Conservation (phyloP, 2,329 filamentous ascomycete genomes). For the Thermomyces lanuginosus region DNA sequence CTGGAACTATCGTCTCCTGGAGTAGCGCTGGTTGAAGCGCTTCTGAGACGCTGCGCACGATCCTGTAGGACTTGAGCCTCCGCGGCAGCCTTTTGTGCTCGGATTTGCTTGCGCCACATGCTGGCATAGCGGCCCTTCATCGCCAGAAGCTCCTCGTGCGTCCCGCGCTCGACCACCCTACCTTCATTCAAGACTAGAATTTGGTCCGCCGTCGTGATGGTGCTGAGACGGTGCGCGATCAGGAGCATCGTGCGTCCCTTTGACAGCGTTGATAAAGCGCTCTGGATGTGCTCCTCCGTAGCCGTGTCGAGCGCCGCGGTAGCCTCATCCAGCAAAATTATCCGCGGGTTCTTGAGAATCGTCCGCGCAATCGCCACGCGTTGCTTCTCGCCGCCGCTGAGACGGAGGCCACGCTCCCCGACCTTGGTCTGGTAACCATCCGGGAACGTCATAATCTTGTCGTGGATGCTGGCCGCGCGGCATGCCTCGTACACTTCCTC, state of each 20-base stretch:
- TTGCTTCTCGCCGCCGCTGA: constrained; percentile 87
- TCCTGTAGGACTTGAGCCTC: constrained; percentile 36
- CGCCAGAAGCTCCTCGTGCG: constrained; percentile 57
- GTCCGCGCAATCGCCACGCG: constrained; percentile 85
- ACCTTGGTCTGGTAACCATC: constrained; percentile 82
- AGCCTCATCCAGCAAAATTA: constrained; percentile 86
- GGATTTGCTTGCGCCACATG: constrained; percentile 83
- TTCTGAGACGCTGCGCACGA: constrained; percentile 27
- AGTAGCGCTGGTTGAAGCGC: constrained; percentile 21
- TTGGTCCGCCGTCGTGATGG: constrained; percentile 71
- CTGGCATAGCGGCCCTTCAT: constrained; percentile 58
- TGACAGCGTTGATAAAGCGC: constrained; percentile 65
- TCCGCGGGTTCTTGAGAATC: constrained; percentile 77
- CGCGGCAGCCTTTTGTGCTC: constrained; percentile 53
- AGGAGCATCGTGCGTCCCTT: constrained; percentile 82
- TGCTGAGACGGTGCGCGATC: constrained; percentile 79
- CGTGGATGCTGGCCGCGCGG: constrained; percentile 75
- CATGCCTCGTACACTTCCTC: constrained; percentile 72
- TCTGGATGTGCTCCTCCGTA: constrained; percentile 85
- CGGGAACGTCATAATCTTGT: constrained; percentile 77
- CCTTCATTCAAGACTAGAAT: constrained; percentile 66
- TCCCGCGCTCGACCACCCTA: constrained; percentile 61
- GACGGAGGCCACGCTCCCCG: constrained; percentile 69
- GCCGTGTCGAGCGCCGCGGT: constrained; percentile 83
- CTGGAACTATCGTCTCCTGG: constrained; percentile 31